These are phyloP conservation scores for Atkinsonella hypoxylon DNA, from an alignment of 2,329 filamentous ascomycete genomes.

Conservation along the genomic window DNA sequence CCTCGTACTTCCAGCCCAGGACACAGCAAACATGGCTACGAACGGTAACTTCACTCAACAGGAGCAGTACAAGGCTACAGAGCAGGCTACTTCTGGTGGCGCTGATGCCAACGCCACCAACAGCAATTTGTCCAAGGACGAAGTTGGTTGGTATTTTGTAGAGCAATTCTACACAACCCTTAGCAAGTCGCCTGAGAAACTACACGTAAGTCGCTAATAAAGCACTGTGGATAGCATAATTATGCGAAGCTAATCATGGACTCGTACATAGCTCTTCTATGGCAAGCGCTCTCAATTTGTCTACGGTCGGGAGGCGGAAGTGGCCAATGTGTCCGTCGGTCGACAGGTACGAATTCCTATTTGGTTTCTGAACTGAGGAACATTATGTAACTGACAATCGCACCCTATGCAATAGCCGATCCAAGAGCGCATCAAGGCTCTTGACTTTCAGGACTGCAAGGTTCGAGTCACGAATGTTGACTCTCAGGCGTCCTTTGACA, in stretches of 20 bases:
- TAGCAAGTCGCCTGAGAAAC: slow-evolving; percentile 86
- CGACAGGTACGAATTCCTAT: slow-evolving; percentile 49
- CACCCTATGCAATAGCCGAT: slow-evolving; percentile 53
- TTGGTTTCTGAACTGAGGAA: background rate
- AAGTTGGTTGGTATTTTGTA: slow-evolving; percentile 98
- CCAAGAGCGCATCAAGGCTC: slow-evolving; percentile 82
- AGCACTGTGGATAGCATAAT: background rate
- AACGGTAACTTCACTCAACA: slow-evolving; percentile 41
- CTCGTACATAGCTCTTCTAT: slow-evolving; percentile 62
- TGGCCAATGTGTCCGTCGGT: slow-evolving; percentile 75
- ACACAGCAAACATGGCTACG: slow-evolving; percentile 36
- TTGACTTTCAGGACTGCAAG: slow-evolving; percentile 96
- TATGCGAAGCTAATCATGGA: background rate
- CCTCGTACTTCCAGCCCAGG: slow-evolving; percentile 7
- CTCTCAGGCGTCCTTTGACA: slow-evolving; percentile 81
- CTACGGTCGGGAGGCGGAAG: slow-evolving; percentile 80
- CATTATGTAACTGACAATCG: slow-evolving; percentile 7
- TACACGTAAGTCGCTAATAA: slow-evolving; percentile 48
- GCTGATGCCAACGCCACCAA: slow-evolving; percentile 23
- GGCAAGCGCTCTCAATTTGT: slow-evolving; percentile 93
- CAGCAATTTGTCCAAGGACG: slow-evolving; percentile 61
- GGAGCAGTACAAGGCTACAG: slow-evolving; percentile 29
- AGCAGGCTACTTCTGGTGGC: slow-evolving; percentile 26
- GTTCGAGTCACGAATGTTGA: slow-evolving; percentile 97
- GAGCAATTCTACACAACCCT: slow-evolving; percentile 98